Evolutionary conservation across 257 asterid species (phyloP), one percentile per base, ranked within the genome.

Genomic region (Solanum appendiculatum): DNA sequence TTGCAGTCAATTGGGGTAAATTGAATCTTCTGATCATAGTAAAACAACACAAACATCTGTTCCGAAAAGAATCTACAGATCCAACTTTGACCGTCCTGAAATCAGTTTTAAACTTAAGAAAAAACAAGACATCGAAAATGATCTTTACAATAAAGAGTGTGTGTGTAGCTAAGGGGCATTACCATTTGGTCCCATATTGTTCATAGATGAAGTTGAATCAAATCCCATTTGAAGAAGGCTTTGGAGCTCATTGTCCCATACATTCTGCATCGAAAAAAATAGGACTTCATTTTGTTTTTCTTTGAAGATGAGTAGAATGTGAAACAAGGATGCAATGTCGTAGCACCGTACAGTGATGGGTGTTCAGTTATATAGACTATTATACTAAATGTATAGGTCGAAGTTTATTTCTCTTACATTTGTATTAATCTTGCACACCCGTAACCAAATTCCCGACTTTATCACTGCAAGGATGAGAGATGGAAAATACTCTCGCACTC

Each of bases 221-320:
- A 93, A 93, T 68, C 98, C 98, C 95, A 91, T 92, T 89, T 93
- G 97, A 77, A 94, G 94, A 87, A 92, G 82, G 85, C 90, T 91
- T 39, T 92, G 98, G 85, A 96, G 90, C 86, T 96, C 98, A 78
- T 84, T 92, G 58, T 91, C 94, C 95, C 95, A 96, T 58, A 92
- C 36, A 68, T 89, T 90, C 98, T 96, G 93, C 85, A 88, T 48
- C 5, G 39, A 42, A 83, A 87, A n/a, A 15, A 37, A n/a, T 31
- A 21, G 84, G 42, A 60, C 44, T 42, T 20, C 4, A 27, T 46
- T 66, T 44, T 7, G 37, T 15, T 51, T 1, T 84, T 84, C 15
- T 64, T 66, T 1, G 8, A 40, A 16, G 42, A 66, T 4, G 29
- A 25, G 78, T 27, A 31, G 37, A 34, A 9, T 27, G 42, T n/a